Conservation (phyloP, 768 basidiomycete species). For the Candolleomyces aberdarensis region DNA sequence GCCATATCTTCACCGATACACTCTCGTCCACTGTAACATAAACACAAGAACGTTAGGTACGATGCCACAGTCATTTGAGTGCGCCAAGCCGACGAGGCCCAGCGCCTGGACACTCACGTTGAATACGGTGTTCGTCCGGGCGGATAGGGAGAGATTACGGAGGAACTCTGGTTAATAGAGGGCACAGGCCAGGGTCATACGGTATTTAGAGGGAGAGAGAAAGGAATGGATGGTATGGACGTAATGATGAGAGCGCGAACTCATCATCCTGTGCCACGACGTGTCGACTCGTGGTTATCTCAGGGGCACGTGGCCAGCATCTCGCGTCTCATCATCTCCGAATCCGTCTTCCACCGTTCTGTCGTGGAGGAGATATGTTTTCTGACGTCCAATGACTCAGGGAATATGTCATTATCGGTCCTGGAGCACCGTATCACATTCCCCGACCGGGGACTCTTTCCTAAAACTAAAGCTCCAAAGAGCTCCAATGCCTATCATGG, state of each 20-base stretch:
- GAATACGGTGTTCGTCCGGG: too few species aligned
- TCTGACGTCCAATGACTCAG: too few species aligned
- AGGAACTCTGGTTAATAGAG: background rate
- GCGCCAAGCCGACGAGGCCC: background rate
- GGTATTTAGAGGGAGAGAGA: background rate
- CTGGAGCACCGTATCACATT: too few species aligned
- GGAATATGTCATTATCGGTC: too few species aligned
- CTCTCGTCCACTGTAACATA: background rate
- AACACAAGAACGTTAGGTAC: background rate
- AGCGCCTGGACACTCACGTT: too few species aligned
- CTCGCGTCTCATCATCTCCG: background rate
- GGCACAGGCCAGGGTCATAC: too few species aligned
- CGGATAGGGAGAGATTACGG: too few species aligned
- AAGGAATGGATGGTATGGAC: background rate
- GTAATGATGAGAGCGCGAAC: background rate
- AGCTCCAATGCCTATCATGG: too few species aligned
- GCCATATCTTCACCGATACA: background rate
- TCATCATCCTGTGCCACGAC: background rate
- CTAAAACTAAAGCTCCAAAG: too few species aligned
- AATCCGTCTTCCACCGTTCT: too few species aligned
- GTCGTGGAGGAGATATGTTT: too few species aligned
- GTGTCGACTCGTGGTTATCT: constrained; percentile 9
- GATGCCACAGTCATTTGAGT: background rate
- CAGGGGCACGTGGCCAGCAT: background rate
- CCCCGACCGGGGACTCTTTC: too few species aligned